These are phyloP conservation scores for Thalassiosira livingstoniorum DNA, from an alignment of 352 stramenopile species.

Conservation along the genomic window DNA sequence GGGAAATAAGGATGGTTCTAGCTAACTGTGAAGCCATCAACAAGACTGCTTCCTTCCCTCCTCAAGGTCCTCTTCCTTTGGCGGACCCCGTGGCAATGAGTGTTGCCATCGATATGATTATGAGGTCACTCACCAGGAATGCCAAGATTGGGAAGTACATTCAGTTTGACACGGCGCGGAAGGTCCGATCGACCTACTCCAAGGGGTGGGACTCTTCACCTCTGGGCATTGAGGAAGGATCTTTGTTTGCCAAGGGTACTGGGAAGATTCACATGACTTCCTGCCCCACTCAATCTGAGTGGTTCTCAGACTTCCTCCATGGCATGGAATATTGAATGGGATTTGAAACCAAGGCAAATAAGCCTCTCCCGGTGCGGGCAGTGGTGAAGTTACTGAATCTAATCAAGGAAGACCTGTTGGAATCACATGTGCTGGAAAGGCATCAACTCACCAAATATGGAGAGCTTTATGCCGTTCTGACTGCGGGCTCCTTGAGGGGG, in stretches of 20 bases:
- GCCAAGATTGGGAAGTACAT: conserved; percentile 5
- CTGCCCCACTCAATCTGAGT: conserved; percentile 21
- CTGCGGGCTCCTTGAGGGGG: conserved; percentile 3
- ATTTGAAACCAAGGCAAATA: conserved; percentile 10
- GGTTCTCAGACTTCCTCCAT: conserved; percentile 12
- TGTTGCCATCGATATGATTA: conserved; percentile 16
- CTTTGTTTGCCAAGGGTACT: conserved; percentile 7
- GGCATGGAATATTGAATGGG: conserved; percentile 29
- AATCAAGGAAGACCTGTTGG: neutral
- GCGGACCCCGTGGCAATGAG: conserved; percentile 25
- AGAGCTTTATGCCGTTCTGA: conserved; percentile 1
- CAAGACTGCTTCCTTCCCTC: conserved; percentile 26
- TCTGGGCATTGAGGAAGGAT: neutral
- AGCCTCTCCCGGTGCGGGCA: neutral
- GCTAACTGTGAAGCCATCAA: neutral
- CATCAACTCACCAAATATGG: conserved; percentile 20
- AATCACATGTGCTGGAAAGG: neutral
- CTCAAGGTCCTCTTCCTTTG: conserved; percentile 26
- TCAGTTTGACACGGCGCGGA: conserved; percentile 28
- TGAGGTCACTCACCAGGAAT: neutral
- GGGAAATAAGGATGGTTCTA: neutral
- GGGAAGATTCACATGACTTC: neutral
- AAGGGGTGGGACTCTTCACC: conserved; percentile 30
- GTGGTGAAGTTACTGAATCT: conserved; percentile 6
- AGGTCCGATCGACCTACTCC: conserved; percentile 2